Evolutionary conservation across 2,329 filamentous ascomycete genomes (phyloP), one percentile per base, ranked within the genome.

Genomic region (Curvularia eragrostidis): DNA sequence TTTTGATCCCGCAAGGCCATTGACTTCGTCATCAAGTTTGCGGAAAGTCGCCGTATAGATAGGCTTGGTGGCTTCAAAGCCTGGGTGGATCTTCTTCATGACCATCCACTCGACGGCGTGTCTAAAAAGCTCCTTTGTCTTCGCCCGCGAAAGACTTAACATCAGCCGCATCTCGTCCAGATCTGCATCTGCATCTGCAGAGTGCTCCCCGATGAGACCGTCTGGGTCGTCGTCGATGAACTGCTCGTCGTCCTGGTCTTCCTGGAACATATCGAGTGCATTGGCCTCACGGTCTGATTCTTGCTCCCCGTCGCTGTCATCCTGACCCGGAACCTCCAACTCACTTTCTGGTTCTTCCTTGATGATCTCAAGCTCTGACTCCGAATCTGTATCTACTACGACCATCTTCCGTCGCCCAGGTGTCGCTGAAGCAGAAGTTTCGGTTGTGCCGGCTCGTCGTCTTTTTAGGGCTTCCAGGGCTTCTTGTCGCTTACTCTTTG

Each of bases 61-160:
- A 7, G 84, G 80, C 58, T 91, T 85, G 5, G 84, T 78, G 18
- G 83, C 82, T 10, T 84, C 78, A 67, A 93, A 93, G 0, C 81
- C 85, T 0, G 90, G 90, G 64, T 93, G 89, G 49, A 95, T 82
- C 65, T 89, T 88, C 70, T 90, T 90, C 68, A 92, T 89, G 2
- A 94, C 87, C 77, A 93, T 89, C 90, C 90, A 94, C 71, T 92
- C 89, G 1, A 94, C 81, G 0, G 86, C 89, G 66, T 88, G 87
- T 47, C 84, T 85, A 78, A 94, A 94, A 48, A 93, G 85, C 38
- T 91, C 87, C 62, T 87, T 88, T 0, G 88, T 79, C 49, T 89
- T 89, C 64, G 88, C 87, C 61, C 87, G 86, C 0, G 86, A 83
- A 55, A 89, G 83, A 0, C 87, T 90, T 72, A 91, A 92, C 65